These are phyloP conservation scores for Rhizopogon roseolus DNA, from an alignment of 768 basidiomycete genomes.

Conservation along the genomic window DNA sequence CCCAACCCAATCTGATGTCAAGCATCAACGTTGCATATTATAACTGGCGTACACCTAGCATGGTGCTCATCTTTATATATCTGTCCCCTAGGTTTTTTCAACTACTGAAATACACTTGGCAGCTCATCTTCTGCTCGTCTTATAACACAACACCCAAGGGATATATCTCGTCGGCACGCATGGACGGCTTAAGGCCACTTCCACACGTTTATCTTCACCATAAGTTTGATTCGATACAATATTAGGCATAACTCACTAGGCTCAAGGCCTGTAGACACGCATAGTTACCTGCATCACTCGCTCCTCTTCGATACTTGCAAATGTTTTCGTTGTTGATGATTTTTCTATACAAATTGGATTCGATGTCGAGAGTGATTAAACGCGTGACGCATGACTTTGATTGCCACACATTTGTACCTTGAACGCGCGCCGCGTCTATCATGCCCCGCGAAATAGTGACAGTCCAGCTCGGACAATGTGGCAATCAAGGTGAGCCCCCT, in stretches of 20 bases:
- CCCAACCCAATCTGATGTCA: slow-evolving; percentile 14
- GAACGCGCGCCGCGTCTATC: slow-evolving; percentile 12
- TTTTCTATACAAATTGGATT: neutral
- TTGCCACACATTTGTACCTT: slow-evolving; percentile 3
- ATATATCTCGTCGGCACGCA: slow-evolving; percentile 10
- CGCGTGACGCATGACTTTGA: slow-evolving; percentile 6
- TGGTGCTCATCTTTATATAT: slow-evolving; percentile 2
- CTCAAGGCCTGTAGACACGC: slow-evolving; percentile 29
- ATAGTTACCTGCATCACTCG: slow-evolving; percentile 15
- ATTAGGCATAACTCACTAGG: slow-evolving; percentile 23
- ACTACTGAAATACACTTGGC: neutral
- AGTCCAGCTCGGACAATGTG: slow-evolving; percentile 85
- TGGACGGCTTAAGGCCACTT: slow-evolving; percentile 26
- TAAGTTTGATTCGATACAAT: slow-evolving; percentile 5
- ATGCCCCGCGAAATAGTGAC: slow-evolving; percentile 88
- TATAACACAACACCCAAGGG: slow-evolving; percentile 8
- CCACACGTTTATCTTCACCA: slow-evolving; percentile 3
- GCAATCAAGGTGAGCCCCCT: slow-evolving; percentile 73
- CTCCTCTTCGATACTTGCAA: slow-evolving; percentile 5
- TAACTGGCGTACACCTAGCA: slow-evolving; percentile 7
- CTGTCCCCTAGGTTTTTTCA: slow-evolving; percentile 2
- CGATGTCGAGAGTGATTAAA: neutral
- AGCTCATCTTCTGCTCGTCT: neutral
- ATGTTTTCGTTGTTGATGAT: slow-evolving; percentile 7
- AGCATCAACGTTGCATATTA: slow-evolving; percentile 13